These are phyloP conservation scores for Leishmania martiniquensis DNA, from an alignment of 208 protist species.

Conservation along the genomic window DNA sequence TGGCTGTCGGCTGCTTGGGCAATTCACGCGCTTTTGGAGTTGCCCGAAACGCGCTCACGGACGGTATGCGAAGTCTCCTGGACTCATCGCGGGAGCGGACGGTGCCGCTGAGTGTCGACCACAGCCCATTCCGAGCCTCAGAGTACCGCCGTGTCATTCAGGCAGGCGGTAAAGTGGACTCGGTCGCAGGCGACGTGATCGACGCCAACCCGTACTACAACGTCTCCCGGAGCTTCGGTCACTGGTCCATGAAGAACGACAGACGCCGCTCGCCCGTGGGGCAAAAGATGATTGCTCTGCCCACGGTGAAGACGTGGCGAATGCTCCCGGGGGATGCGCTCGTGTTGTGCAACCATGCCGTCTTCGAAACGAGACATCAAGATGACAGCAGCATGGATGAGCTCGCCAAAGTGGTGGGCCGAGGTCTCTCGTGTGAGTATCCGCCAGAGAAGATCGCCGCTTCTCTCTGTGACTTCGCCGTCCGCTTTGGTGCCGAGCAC, in stretches of 20 bases:
- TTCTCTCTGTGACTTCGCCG: conserved; percentile 76
- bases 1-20: conserved; percentile 65
- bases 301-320: conserved; percentile 63
- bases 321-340: conserved; percentile 81
- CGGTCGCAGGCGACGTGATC: conserved; percentile 51
- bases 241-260: conserved; percentile 84
- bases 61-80: conserved; percentile 40
- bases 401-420: conserved; percentile 65
- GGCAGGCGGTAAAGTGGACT: conserved; percentile 64
- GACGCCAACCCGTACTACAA: conserved; percentile 80
- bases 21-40: conserved; percentile 81
- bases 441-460: conserved; percentile 61
- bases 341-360: conserved; percentile 72
- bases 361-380: conserved; percentile 67
- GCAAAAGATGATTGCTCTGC: conserved; percentile 81
- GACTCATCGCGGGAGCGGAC: conserved; percentile 59
- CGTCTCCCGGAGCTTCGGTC: conserved; percentile 79
- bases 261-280: conserved; percentile 48
- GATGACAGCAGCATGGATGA: conserved; percentile 80
- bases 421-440: conserved; percentile 37
- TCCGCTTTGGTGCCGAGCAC: conserved; percentile 74
- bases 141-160: conserved; percentile 72
- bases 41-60: conserved; percentile 50
- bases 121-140: conserved; percentile 49
- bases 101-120: conserved; percentile 75